Percentiles rank a stretch among this genome's conserved stretches.
Conservation (phyloP, 345 rosid species). For the Acer yangbiense region DNA sequence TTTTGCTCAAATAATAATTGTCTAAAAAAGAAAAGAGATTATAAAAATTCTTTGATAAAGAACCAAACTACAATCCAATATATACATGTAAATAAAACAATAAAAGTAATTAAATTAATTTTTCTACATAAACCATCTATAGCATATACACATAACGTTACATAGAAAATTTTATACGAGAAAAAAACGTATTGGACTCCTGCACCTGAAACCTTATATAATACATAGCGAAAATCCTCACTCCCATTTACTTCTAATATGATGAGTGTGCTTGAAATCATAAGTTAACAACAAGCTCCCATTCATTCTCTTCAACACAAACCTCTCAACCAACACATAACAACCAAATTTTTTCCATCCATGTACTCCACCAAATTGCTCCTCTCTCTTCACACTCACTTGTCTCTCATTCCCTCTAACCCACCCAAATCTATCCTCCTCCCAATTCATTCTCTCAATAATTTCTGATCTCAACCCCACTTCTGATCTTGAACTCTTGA, state of each 20-base stretch:
- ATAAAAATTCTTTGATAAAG: too few species aligned
- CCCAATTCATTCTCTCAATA: conserved; percentile 47
- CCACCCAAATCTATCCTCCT: conserved; percentile 49
- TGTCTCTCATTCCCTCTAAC: conserved; percentile 20
- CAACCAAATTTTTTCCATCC: conserved; percentile 50
- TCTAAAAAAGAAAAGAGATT: too few species aligned
- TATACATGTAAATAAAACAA: too few species aligned
- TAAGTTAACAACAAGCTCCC: conserved; percentile 53
- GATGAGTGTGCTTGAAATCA: conserved; percentile 50
- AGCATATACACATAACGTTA: not conserved
- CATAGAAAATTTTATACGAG: not conserved
- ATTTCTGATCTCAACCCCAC: conserved; percentile 39
- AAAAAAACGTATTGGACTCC: too few species aligned
- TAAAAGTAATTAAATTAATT: too few species aligned
- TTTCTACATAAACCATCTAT: too few species aligned
- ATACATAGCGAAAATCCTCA: not conserved
- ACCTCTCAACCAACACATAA: conserved; percentile 65
- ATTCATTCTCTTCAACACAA: conserved; percentile 71
- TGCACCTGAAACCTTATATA: too few species aligned
- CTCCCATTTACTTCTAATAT: conserved; percentile 40
- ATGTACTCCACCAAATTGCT: conserved; percentile 18
- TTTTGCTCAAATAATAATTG: too few species aligned
- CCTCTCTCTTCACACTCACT: conserved; percentile 28
- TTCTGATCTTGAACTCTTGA: conserved; percentile 3
- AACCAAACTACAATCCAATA: too few species aligned